phyloP scores from a whole-genome alignment of 768 basidiomycete genomes.

The Thelephora ganbajun region DNA sequence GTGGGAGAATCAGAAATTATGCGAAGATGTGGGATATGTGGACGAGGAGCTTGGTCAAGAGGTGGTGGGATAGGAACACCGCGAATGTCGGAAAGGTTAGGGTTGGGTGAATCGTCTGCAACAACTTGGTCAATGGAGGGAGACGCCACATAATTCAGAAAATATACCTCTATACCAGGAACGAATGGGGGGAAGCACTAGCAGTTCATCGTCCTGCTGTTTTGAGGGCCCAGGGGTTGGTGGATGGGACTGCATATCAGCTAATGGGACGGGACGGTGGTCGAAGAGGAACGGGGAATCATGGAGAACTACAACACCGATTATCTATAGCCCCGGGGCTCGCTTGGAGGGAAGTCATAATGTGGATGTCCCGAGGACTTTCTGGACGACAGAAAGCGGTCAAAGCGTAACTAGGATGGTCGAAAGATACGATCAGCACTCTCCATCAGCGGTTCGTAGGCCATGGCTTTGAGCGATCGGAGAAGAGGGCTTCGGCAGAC shows the following conservation, averaged over 20 bases:
- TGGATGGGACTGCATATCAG: conserved; percentile 10
- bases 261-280: background rate
- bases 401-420: too few species aligned
- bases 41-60: conserved; percentile 2
- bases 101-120: background rate
- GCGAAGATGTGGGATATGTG: background rate
- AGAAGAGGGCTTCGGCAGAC: too few species aligned
- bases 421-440: too few species aligned
- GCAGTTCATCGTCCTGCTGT: conserved; percentile 24
- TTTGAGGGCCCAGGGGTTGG: conserved; percentile 5
- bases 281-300: background rate
- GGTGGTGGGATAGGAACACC: conserved; percentile 3
- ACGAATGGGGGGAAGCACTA: conserved; percentile 59
- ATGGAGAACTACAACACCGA: background rate
- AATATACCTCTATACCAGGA: conserved; percentile 47
- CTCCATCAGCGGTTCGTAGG: too few species aligned
- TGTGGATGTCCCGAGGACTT: too few species aligned
- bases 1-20: background rate
- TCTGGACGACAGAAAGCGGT: too few species aligned
- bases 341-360: too few species aligned
- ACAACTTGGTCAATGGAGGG: background rate
- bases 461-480: too few species aligned
- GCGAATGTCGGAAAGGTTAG: too few species aligned
- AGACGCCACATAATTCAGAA: too few species aligned
- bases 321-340: too few species aligned